These are phyloP conservation scores for Penicillium frequentans DNA, from an alignment of 2,329 filamentous ascomycete species.

Conservation along the genomic window DNA sequence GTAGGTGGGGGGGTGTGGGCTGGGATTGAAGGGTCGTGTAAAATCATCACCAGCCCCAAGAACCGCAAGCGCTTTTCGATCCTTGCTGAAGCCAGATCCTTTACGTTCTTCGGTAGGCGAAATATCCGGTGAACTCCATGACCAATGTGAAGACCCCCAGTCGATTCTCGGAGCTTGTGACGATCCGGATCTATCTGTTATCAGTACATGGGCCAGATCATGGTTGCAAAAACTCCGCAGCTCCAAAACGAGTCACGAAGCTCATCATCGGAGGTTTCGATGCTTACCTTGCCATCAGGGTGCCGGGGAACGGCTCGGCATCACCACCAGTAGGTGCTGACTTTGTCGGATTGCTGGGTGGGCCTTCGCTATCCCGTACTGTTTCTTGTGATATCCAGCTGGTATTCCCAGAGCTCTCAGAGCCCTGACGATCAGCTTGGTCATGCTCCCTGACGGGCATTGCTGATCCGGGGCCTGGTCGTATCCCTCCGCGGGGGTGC, in stretches of 20 bases:
- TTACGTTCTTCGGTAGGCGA: slow-evolving; percentile 40
- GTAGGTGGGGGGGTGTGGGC: slow-evolving; percentile 22
- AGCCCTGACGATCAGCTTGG: slow-evolving; percentile 37
- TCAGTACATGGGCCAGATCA: slow-evolving; percentile 11
- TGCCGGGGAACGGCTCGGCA: slow-evolving; percentile 27
- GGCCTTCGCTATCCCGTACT: slow-evolving; percentile 30
- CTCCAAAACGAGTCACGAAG: neutral
- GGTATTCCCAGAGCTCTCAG: slow-evolving; percentile 40
- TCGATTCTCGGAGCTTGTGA: slow-evolving; percentile 26
- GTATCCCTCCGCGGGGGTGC: slow-evolving; percentile 19
- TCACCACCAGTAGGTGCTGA: slow-evolving; percentile 26
- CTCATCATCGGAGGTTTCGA: neutral
- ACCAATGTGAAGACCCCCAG: slow-evolving; percentile 33
- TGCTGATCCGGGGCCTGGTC: slow-evolving; percentile 20
- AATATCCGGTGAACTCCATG: slow-evolving; percentile 37
- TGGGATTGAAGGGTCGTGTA: slow-evolving; percentile 21
- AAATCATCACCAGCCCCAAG: slow-evolving; percentile 31
- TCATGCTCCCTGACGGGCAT: slow-evolving; percentile 38
- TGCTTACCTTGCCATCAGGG: slow-evolving; percentile 35
- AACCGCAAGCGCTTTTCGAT: slow-evolving; percentile 36
- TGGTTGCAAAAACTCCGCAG: neutral
- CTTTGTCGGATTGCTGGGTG: slow-evolving; percentile 21
- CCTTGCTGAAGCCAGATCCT: slow-evolving; percentile 31
- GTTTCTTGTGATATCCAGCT: slow-evolving; percentile 44
- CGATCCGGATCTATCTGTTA: slow-evolving; percentile 21